Evolutionary conservation across 2,329 filamentous ascomycete species (phyloP).

Genomic region (Pyrenophora graminea): DNA sequence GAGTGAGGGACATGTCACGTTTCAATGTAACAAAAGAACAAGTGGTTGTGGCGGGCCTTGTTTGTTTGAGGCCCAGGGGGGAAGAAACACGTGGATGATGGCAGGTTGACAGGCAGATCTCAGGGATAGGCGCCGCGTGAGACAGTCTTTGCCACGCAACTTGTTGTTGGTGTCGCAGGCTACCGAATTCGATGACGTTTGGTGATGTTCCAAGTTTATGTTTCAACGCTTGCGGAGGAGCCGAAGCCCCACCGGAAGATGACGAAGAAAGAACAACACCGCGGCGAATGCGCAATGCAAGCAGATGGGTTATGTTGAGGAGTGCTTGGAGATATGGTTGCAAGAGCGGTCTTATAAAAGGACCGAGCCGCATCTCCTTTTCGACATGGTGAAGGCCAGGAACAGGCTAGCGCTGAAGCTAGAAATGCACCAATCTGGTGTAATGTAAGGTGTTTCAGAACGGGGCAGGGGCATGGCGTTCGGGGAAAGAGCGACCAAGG

Average conservation of each 20-base stretch:
- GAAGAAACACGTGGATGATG: background rate
- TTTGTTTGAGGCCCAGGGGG: too few relatives aligned
- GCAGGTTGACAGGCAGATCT: background rate
- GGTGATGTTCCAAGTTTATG: conserved; percentile 3
- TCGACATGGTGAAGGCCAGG: conserved; percentile 10
- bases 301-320: background rate
- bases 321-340: conserved; percentile 1
- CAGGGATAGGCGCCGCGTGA: background rate
- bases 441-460: conserved; percentile 17
- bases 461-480: conserved; percentile 15
- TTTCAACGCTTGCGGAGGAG: conserved; percentile 8
- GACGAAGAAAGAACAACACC: background rate
- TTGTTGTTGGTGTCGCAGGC: background rate
- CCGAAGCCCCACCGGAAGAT: background rate
- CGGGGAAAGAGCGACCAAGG: conserved; percentile 11
- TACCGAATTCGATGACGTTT: conserved; percentile 9
- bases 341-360: conserved; percentile 9
- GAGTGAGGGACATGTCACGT: too few relatives aligned
- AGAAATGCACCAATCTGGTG: conserved; percentile 8
- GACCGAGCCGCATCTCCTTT: conserved; percentile 24
- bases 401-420: conserved; percentile 20
- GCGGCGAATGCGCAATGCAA: background rate
- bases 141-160: conserved; percentile 1
- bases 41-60: too few relatives aligned
- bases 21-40: too few relatives aligned